These are phyloP conservation scores for Lecanosticta acicola DNA, from an alignment of 2,329 filamentous ascomycete genomes.

Conservation along the genomic window DNA sequence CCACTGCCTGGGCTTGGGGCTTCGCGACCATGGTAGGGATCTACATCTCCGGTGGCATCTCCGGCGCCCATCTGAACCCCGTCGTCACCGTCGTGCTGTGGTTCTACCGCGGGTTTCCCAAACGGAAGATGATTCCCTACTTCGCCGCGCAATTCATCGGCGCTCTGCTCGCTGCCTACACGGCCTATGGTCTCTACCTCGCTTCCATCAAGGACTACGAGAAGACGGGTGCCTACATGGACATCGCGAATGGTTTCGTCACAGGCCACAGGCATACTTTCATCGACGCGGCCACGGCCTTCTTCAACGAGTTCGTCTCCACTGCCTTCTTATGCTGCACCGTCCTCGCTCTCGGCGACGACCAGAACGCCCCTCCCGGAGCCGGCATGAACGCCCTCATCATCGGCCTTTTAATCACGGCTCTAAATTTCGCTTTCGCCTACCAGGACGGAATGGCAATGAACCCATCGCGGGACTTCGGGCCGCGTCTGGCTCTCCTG, in stretches of 20 bases:
- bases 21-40: constrained; percentile 48
- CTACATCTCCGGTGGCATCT: constrained; percentile 42
- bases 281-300: constrained; percentile 42
- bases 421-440: constrained; percentile 38
- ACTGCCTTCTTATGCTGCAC: constrained; percentile 39
- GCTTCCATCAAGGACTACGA: constrained; percentile 33
- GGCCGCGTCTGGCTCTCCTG: constrained; percentile 43
- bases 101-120: constrained; percentile 49
- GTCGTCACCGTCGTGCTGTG: constrained; percentile 40
- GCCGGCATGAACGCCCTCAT: constrained; percentile 50
- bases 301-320: constrained; percentile 46
- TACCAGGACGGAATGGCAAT: constrained; percentile 46
- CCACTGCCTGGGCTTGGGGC: constrained; percentile 45
- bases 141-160: constrained; percentile 49
- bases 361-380: constrained; percentile 34
- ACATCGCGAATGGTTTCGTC: constrained; percentile 40
- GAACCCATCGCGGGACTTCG: constrained; percentile 48
- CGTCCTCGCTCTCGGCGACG: constrained; percentile 36
- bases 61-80: constrained; percentile 47
- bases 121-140: constrained; percentile 47
- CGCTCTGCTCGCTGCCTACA: constrained; percentile 46
- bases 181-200: constrained; percentile 42
- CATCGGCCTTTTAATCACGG: constrained; percentile 40
- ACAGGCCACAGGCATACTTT: constrained; percentile 40
- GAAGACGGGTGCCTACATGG: constrained; percentile 12